Evolutionary conservation across 2,329 filamentous ascomycete species (phyloP).

Genomic region (Cladobotryum protrusum): DNA sequence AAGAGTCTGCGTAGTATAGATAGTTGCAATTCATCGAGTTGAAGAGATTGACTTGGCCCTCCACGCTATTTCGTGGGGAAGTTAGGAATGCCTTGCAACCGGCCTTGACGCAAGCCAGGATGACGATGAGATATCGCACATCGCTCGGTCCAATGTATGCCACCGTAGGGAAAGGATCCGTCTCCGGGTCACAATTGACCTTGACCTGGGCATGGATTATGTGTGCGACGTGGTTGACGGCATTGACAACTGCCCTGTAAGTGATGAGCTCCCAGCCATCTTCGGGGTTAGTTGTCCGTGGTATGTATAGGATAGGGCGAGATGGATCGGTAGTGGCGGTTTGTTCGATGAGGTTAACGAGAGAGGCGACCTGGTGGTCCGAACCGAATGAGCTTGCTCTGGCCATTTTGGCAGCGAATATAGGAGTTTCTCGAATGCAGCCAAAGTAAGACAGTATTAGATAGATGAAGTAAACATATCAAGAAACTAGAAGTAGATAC

Average conservation of each 20-base stretch:
- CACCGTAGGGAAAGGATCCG: constrained; percentile 27
- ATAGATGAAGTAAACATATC: too few species aligned
- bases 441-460: too few species aligned
- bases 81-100: constrained; percentile 36
- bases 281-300: constrained; percentile 27
- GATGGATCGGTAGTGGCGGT: constrained; percentile 27
- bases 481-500: too few species aligned
- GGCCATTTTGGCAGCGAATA: too few species aligned
- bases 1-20: constrained; percentile 25
- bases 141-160: constrained; percentile 42
- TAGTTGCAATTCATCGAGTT: constrained; percentile 36
- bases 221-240: constrained; percentile 35
- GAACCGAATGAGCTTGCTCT: too few species aligned
- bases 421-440: too few species aligned
- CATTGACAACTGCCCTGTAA: constrained; percentile 28
- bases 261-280: constrained; percentile 36
- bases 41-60: constrained; percentile 40
- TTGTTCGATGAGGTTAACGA: constrained; percentile 35
- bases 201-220: constrained; percentile 20
- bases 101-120: constrained; percentile 32
- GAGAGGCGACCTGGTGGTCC: too few species aligned
- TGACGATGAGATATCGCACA: constrained; percentile 29
- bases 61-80: constrained; percentile 36
- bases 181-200: constrained; percentile 21
- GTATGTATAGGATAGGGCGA: constrained; percentile 28